Percentiles rank a stretch among this genome's conserved stretches.
phyloP scores from a whole-genome alignment of 1,139 yeast species.

The Geotrichum aggregatum region DNA sequence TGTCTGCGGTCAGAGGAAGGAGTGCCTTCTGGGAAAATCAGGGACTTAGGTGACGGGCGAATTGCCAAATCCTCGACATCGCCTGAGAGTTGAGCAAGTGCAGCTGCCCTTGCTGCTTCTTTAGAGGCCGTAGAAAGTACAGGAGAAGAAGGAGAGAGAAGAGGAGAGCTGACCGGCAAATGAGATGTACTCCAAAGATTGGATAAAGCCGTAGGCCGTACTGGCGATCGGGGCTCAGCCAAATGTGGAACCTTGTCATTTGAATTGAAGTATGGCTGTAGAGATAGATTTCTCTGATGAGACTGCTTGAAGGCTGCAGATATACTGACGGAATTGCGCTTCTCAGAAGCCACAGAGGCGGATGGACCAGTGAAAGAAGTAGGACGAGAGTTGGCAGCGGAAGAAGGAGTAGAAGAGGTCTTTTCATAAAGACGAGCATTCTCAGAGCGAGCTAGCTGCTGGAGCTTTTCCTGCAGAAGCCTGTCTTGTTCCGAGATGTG shows the following conservation, averaged over 20 bases:
- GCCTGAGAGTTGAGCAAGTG: conserved; percentile 9
- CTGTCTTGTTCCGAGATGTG: conserved; percentile 27
- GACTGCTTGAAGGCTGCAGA: background rate
- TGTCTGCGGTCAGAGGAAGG: conserved; percentile 6
- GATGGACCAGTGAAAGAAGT: conserved; percentile 1
- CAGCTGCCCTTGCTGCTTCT: conserved; percentile 10
- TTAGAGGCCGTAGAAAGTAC: background rate
- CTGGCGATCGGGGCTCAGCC: conserved; percentile 1
- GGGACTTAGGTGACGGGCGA: background rate
- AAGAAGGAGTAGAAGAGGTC: background rate
- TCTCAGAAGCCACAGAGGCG: background rate
- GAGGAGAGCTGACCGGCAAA: conserved; percentile 2
- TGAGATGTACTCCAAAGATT: background rate
- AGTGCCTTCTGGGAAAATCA: background rate
- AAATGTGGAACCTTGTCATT: conserved; percentile 14
- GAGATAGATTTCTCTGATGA: conserved; percentile 18
- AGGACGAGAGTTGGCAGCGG: conserved; percentile 7
- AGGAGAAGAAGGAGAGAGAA: conserved; percentile 4
- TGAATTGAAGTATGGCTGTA: conserved; percentile 21
- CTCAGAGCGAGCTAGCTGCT: conserved; percentile 35
- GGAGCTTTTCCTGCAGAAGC: conserved; percentile 33
- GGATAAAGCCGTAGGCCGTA: background rate
- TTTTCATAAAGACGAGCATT: conserved; percentile 30
- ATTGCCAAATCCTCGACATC: background rate
- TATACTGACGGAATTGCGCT: conserved; percentile 7